These are phyloP conservation scores for Metschnikowia corniflorae DNA, from an alignment of 805 yeast species.

Conservation along the genomic window DNA sequence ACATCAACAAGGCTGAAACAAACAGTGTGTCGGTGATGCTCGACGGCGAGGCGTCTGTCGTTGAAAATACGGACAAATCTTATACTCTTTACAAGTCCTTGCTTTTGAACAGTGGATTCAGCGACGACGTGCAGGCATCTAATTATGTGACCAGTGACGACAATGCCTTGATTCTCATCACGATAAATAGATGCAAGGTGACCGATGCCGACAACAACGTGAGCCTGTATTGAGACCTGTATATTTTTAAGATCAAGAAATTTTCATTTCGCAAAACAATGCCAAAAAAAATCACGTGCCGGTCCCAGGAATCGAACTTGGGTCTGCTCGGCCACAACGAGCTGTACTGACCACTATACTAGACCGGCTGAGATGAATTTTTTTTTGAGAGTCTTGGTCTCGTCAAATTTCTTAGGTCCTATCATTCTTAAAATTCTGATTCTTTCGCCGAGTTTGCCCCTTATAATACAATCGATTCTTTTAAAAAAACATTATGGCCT, in stretches of 20 bases:
- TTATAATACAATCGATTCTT: too few relatives aligned
- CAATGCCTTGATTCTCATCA: slow-evolving; percentile 62
- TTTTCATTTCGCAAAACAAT: not conserved
- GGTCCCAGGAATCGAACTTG: slow-evolving; percentile 72
- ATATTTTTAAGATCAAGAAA: slow-evolving; percentile 14
- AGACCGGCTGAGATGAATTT: slow-evolving; percentile 28
- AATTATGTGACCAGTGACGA: slow-evolving; percentile 45
- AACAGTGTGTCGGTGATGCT: slow-evolving; percentile 81
- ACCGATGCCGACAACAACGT: slow-evolving; percentile 74
- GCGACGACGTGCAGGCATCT: slow-evolving; percentile 62
- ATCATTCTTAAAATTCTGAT: too few relatives aligned
- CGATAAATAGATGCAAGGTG: slow-evolving; percentile 65
- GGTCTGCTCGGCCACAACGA: slow-evolving; percentile 74
- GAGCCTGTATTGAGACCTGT: slow-evolving; percentile 18
- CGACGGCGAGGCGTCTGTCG: slow-evolving; percentile 62
- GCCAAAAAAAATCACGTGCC: slow-evolving; percentile 40
- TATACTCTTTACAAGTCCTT: slow-evolving; percentile 58
- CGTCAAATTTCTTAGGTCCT: too few relatives aligned
- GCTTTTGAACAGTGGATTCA: slow-evolving; percentile 61
- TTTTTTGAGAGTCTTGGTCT: too few relatives aligned
- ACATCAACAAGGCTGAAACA: slow-evolving; percentile 69
- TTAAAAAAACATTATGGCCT: too few relatives aligned
- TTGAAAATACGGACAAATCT: slow-evolving; percentile 42
- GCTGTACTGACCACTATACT: slow-evolving; percentile 70
- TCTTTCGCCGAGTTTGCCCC: too few relatives aligned